Evolutionary conservation across 345 rosid species (phyloP).

Genomic region (Rhodamnia rubescens): DNA sequence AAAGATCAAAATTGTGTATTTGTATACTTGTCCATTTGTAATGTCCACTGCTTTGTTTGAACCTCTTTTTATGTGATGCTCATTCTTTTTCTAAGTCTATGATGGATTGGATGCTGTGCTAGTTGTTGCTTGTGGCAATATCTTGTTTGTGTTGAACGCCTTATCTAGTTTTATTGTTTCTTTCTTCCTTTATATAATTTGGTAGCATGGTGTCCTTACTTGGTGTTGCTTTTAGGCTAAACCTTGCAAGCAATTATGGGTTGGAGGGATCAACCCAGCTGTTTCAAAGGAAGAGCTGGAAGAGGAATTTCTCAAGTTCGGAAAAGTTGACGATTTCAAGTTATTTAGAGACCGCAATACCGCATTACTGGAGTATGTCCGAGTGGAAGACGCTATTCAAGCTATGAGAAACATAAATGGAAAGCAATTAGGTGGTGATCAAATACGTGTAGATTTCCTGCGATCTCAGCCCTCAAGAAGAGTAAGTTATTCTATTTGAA

Average conservation of each 20-base stretch:
- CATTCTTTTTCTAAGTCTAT: neutral
- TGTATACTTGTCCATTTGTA: neutral
- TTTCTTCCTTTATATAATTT: neutral
- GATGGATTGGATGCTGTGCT: neutral
- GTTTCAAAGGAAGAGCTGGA: slow-evolving; percentile 56
- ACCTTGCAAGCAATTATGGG: slow-evolving; percentile 74
- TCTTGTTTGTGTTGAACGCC: neutral
- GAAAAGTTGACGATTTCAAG: slow-evolving; percentile 69
- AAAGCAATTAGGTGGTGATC: slow-evolving; percentile 65
- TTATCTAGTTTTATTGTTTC: neutral
- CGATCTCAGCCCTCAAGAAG: slow-evolving; percentile 60
- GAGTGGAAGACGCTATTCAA: slow-evolving; percentile 61
- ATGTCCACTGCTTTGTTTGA: neutral
- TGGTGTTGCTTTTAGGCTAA: slow-evolving; percentile 47
- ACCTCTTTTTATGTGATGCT: neutral
- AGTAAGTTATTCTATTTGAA: slow-evolving; percentile 35
- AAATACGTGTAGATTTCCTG: slow-evolving; percentile 82
- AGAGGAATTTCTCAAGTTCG: slow-evolving; percentile 66
- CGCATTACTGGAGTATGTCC: slow-evolving; percentile 56
- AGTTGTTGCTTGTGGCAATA: neutral
- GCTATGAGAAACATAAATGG: slow-evolving; percentile 80
- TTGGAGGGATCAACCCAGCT: slow-evolving; percentile 73
- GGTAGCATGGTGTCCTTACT: neutral
- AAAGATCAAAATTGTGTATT: neutral
- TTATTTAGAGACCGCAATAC: slow-evolving; percentile 67